Evolutionary conservation across 78 protist genomes (phyloP).

Genomic region (Neovahlkampfia damariscottae): DNA sequence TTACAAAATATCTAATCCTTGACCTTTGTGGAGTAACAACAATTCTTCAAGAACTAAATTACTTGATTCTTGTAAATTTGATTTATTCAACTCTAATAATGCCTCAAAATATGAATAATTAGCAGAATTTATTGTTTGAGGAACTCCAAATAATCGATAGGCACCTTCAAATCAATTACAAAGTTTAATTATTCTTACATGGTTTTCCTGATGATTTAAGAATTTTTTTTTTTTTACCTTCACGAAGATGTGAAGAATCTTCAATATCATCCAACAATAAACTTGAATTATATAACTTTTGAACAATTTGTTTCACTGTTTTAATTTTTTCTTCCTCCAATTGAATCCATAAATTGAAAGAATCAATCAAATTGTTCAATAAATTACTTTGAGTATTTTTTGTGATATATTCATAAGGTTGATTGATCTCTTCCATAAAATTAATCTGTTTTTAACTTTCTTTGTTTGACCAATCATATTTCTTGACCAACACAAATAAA

Average conservation of each 20-base stretch:
- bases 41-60: slow-evolving; percentile 42
- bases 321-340: slow-evolving; percentile 28
- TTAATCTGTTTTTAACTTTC: too few species aligned
- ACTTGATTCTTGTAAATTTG: not conserved
- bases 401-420: too few species aligned
- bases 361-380: slow-evolving; percentile 42
- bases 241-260: slow-evolving; percentile 72
- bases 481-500: too few species aligned
- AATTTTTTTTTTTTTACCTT: too few species aligned
- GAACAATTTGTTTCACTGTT: slow-evolving; percentile 31
- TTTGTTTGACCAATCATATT: too few species aligned
- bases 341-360: slow-evolving; percentile 74
- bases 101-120: slow-evolving; percentile 79
- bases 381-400: too few species aligned
- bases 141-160: slow-evolving; percentile 63
- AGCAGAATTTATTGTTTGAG: slow-evolving; percentile 79
- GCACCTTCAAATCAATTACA: too few species aligned
- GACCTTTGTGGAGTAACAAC: slow-evolving; percentile 75
- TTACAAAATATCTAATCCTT: slow-evolving; percentile 79
- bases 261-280: slow-evolving; percentile 86
- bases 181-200: too few species aligned
- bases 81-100: slow-evolving; percentile 7
- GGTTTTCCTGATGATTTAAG: slow-evolving; percentile 78
- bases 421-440: too few species aligned
- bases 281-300: slow-evolving; percentile 60